Conservation (phyloP, 2,329 filamentous ascomycete genomes). For the Xylariomycetidae sp. region DNA sequence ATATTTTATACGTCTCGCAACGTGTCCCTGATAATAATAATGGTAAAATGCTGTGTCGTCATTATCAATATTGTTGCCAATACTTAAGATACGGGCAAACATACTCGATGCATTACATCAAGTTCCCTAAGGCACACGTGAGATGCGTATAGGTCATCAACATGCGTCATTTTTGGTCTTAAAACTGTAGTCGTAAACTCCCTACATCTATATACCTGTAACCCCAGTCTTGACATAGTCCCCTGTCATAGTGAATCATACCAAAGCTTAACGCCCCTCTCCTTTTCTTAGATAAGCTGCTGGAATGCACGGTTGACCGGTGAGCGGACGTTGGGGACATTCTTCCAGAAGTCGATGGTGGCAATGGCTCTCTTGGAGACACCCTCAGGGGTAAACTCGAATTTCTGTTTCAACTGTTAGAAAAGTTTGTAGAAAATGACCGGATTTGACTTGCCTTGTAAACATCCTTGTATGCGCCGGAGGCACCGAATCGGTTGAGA, state of each 20-base stretch:
- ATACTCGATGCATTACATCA: too few relatives aligned
- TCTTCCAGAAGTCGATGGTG: slow-evolving; percentile 98
- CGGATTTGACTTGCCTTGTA: slow-evolving; percentile 66
- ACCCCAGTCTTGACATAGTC: too few relatives aligned
- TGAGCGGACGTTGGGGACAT: slow-evolving; percentile 80
- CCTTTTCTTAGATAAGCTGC: slow-evolving; percentile 74
- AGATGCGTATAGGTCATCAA: too few relatives aligned
- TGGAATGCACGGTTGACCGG: slow-evolving; percentile 97
- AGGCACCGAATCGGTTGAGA: slow-evolving; percentile 97
- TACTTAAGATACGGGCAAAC: too few relatives aligned
- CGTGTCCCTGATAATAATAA: too few relatives aligned
- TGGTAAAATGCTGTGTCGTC: too few relatives aligned
- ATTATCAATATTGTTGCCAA: too few relatives aligned
- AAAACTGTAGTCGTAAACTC: too few relatives aligned
- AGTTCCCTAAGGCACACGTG: too few relatives aligned
- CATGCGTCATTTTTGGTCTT: too few relatives aligned
- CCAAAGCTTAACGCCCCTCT: slow-evolving; percentile 7
- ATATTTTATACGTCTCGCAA: too few relatives aligned
- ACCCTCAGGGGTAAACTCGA: slow-evolving; percentile 97
- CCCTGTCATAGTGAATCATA: too few relatives aligned
- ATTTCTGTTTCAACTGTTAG: slow-evolving; percentile 66
- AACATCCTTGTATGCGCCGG: slow-evolving; percentile 94
- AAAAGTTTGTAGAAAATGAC: slow-evolving; percentile 10
- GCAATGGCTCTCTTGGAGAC: slow-evolving; percentile 90
- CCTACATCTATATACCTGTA: background rate